Conservation (phyloP, 2,329 filamentous ascomycete species). For the Hypoxylon sp. region DNA sequence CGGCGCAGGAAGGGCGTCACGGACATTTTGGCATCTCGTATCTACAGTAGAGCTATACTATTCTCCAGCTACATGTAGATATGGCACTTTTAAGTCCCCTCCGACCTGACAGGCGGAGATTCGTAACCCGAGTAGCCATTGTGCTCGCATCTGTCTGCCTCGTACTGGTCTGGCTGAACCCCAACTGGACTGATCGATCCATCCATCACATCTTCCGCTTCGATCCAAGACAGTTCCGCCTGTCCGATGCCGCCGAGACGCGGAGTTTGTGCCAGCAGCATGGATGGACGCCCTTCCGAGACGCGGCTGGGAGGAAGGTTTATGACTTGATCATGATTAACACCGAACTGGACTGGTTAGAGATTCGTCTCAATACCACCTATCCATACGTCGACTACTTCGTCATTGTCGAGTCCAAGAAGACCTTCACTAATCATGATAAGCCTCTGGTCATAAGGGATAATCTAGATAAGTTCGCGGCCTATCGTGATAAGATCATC, state of each 20-base stretch:
- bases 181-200: conserved; percentile 51
- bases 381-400: conserved; percentile 75
- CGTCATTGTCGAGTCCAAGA: conserved; percentile 71
- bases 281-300: conserved; percentile 57
- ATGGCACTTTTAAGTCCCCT: conserved; percentile 39
- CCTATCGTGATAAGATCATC: conserved; percentile 73
- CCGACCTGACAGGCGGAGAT: conserved; percentile 46
- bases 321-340: conserved; percentile 76
- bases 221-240: conserved; percentile 42
- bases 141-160: conserved; percentile 40
- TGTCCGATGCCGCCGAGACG: conserved; percentile 43
- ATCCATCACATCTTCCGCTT: conserved; percentile 50
- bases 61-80: not conserved
- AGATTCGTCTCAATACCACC: conserved; percentile 73
- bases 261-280: conserved; percentile 56
- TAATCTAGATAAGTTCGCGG: conserved; percentile 66
- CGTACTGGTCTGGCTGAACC: conserved; percentile 52
- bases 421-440: conserved; percentile 70
- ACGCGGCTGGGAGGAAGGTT: conserved; percentile 62
- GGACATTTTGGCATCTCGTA: not conserved
- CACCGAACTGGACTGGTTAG: conserved; percentile 75
- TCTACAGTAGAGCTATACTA: not conserved
- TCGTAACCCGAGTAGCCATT: conserved; percentile 38
- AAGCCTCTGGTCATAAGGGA: conserved; percentile 70
- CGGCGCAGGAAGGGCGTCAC: conserved; percentile 12